Base-by-base conservation (phyloP, 345 rosid genomes). In the Rhodamnia argentea region DNA sequence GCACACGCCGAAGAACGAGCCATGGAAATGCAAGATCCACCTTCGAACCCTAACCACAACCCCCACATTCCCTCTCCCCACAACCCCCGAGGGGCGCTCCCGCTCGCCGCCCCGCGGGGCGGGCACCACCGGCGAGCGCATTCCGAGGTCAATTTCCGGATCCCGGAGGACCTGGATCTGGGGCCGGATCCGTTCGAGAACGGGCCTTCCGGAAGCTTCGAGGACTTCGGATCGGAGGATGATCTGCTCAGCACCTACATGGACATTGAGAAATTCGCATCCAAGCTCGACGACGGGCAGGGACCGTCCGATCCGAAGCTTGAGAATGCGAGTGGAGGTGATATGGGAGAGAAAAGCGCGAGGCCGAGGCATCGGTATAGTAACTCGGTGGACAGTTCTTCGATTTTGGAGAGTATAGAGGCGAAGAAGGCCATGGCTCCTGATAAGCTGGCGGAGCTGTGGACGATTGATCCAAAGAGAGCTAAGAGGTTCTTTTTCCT, bases 351-450 rank as follows among this genome's bases (percentile, higher is more conserved):
- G 16, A 85, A 85, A 44, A 87, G 76, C 23, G 58, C 87, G 83
- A 87, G 90, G 86, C 91, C 93, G n/a, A 88, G 96, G 86, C 99
- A 97, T 82, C 89, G 98, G 85, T 92, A 96, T 84, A 97, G 99
- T 91, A 94, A 93, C 87, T 97, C 99, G 10, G 92, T 94, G 85
- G 99, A 96, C 86, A 96, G 98, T 70, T 91, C 93, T 40, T 92
- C 94, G 85, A 86, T 89, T 52, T 56, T 91, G 92, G 99, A 94
- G 85, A 91, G 96, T 7, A 93, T 97, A n/a, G 99, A 97, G 88
- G 98, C 99, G 6, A 96, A 95, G 92, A 97, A 97, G 90, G 99
- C 99, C 82, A 95, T 97, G 99, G 95, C 95, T 89, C 98, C 99
- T 86, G 95, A 94, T 85, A 97, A 96, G 90, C 95, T 97, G 64